These are phyloP conservation scores for Pythium grandisporangium DNA, from an alignment of 352 stramenopile genomes.

Conservation along the genomic window DNA sequence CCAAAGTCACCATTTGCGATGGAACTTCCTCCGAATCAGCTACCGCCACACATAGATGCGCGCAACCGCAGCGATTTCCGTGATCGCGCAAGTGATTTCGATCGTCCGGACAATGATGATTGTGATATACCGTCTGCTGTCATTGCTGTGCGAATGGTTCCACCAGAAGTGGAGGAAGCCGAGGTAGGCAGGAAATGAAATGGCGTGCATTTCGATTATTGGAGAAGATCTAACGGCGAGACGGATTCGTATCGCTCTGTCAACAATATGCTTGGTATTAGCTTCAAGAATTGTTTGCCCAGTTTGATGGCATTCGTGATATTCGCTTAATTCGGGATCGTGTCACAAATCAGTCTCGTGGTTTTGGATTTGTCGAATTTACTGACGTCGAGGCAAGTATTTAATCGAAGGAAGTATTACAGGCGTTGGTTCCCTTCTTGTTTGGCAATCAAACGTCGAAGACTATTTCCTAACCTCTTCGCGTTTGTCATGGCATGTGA, in stretches of 20 bases:
- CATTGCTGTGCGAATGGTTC: constrained; percentile 59
- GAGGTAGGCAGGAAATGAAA: constrained; percentile 59
- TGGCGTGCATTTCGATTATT: too few species aligned
- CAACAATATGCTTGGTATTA: too few species aligned
- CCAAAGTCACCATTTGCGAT: constrained; percentile 13
- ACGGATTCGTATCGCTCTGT: too few species aligned
- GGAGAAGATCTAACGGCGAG: too few species aligned
- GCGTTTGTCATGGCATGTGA: too few species aligned
- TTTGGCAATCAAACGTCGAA: too few species aligned
- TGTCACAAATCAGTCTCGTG: constrained; percentile 43
- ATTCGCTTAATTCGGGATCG: constrained; percentile 74
- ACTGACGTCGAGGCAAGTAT: constrained; percentile 38
- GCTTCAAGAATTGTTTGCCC: constrained; percentile 67
- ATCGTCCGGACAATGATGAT: constrained; percentile 2
- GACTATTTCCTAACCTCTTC: too few species aligned
- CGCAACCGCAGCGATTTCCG: neutral
- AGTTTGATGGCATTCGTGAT: constrained; percentile 51
- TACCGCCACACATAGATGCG: neutral
- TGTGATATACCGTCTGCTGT: constrained; percentile 37
- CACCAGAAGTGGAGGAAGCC: constrained; percentile 61
- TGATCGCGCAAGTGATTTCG: too few species aligned
- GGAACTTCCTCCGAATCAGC: constrained; percentile 6
- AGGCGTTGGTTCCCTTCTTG: too few species aligned
- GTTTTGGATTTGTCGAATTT: constrained; percentile 81
- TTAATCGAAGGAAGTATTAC: too few species aligned